Conservation (phyloP, 768 basidiomycete species). For the Rhodotorula graminis region DNA sequence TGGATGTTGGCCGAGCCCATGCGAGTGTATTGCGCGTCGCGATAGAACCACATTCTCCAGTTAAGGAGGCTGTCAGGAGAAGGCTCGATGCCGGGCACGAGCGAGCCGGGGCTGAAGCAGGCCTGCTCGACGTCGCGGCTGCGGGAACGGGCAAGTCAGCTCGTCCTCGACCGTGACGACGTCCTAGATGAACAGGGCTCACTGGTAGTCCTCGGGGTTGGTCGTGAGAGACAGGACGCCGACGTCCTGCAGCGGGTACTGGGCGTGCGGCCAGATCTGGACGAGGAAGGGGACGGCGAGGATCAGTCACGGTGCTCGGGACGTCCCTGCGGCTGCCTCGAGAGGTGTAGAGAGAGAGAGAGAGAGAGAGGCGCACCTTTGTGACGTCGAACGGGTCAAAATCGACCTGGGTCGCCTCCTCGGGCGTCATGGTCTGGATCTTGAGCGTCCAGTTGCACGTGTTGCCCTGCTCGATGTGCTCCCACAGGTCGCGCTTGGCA, state of each 20-base stretch:
- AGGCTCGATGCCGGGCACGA: slow-evolving; percentile 46
- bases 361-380: slow-evolving; percentile 14
- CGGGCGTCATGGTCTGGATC: slow-evolving; percentile 45
- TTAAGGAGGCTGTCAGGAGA: slow-evolving; percentile 45
- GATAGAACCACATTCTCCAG: slow-evolving; percentile 46
- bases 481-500: slow-evolving; percentile 45
- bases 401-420: slow-evolving; percentile 39
- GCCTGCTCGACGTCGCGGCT: slow-evolving; percentile 46
- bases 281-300: too few species aligned
- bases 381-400: slow-evolving; percentile 47
- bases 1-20: slow-evolving; percentile 45
- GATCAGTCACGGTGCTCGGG: too few species aligned
- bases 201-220: slow-evolving; percentile 46
- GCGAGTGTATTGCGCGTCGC: slow-evolving; percentile 45
- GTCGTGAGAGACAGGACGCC: slow-evolving; percentile 42
- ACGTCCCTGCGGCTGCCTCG: too few species aligned
- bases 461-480: slow-evolving; percentile 44
- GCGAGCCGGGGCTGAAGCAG: slow-evolving; percentile 44
- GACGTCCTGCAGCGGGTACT: slow-evolving; percentile 45
- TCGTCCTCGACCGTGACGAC: too few species aligned
- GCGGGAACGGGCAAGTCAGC: too few species aligned
- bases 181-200: too few species aligned
- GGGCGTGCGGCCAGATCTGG: slow-evolving; percentile 33
- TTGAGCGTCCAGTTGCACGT: slow-evolving; percentile 42
- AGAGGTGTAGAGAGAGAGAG: too few species aligned